Evolutionary conservation across 768 basidiomycete species (phyloP), one percentile per base, ranked within the genome.

Genomic region (Grammothele lineata): DNA sequence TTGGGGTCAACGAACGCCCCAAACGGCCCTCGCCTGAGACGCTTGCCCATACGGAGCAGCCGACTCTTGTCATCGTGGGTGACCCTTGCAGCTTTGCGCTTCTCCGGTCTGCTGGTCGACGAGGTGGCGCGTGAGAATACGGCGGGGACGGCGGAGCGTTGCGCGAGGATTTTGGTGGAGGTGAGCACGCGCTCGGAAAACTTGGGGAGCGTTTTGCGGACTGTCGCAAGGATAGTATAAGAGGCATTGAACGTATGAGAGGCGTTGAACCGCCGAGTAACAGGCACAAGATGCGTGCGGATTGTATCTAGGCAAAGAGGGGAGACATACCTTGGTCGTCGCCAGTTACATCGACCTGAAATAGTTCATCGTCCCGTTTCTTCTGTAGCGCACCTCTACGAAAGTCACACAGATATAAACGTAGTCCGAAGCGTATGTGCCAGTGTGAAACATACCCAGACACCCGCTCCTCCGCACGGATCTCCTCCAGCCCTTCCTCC

Each of bases 101-200:
- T 81, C 12, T 49, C 40, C 3, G 49, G 27, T n/a, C n/a, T n/a
- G 15, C 41, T 44, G 3, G 48, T 61, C 1, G 61, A 43, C 10
- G 70, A 58, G 47, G 63, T 57, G 9, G 68, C 53, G 14, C 79
- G 81, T n/a, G 90, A 87, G 48, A 76, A 68, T 25, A 94, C 78
- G 0, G 92, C 87, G 12, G 92, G 89, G 11, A 95, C 77, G 5
- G 93, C 92, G 1, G 92, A 94, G 17, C 92, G 85, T 60, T 92
- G 82, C 0, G 82, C 66, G 14, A 96, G 80, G 25, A 95, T 86
- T 72, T 87, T 87, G 2, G 85, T 69, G 0, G 90, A 89, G 17
- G 75, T 83, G 10, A 89, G 65, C 37, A 76, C 69, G 3, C 69
- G 55, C 22, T 66, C 70, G 9, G 80, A 79, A 61, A 75, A 81